A percentile compares a stretch with the other conserved stretches of the same genome.
phyloP scores from a whole-genome alignment of 371 early-diverging fungal species.

The Mucor racemosus region DNA sequence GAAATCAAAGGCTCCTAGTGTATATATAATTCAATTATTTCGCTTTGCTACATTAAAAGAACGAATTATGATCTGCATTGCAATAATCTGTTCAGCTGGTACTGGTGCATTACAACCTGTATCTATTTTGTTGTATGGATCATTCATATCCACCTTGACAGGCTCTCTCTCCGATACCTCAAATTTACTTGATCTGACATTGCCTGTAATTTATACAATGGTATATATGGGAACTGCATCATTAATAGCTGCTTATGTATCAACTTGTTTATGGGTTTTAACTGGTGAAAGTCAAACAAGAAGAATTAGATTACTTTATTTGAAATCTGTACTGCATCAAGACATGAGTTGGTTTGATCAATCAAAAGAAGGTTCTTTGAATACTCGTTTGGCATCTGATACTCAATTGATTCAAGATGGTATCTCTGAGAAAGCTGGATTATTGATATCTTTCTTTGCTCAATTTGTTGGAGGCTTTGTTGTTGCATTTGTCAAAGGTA shows the following conservation, averaged over 20 bases:
- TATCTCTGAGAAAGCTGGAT: slow-evolving; percentile 81
- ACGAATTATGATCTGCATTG: slow-evolving; percentile 28
- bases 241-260: slow-evolving; percentile 35
- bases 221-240: slow-evolving; percentile 42
- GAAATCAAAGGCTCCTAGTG: slow-evolving; percentile 24
- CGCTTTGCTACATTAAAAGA: slow-evolving; percentile 39
- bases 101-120: slow-evolving; percentile 44
- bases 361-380: slow-evolving; percentile 64
- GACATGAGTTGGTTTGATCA: slow-evolving; percentile 89
- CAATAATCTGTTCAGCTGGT: slow-evolving; percentile 29
- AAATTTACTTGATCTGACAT: slow-evolving; percentile 13
- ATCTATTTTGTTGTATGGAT: slow-evolving; percentile 42
- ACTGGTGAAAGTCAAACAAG: slow-evolving; percentile 41
- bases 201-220: slow-evolving; percentile 35
- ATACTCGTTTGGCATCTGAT: slow-evolving; percentile 74
- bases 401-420: slow-evolving; percentile 82
- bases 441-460: slow-evolving; percentile 65
- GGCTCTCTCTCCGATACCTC: neutral
- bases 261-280: slow-evolving; percentile 42
- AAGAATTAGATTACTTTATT: slow-evolving; percentile 54
- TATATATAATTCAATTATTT: slow-evolving; percentile 37
- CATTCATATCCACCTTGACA: slow-evolving; percentile 24
- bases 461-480: slow-evolving; percentile 24
- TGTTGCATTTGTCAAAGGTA: slow-evolving; percentile 66
- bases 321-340: slow-evolving; percentile 78